A percentile compares a stretch with the other conserved stretches of the same genome.
Evolutionary conservation across 306 rosid genomes (phyloP).

Genomic region (Psophocarpus tetragonolobus): DNA sequence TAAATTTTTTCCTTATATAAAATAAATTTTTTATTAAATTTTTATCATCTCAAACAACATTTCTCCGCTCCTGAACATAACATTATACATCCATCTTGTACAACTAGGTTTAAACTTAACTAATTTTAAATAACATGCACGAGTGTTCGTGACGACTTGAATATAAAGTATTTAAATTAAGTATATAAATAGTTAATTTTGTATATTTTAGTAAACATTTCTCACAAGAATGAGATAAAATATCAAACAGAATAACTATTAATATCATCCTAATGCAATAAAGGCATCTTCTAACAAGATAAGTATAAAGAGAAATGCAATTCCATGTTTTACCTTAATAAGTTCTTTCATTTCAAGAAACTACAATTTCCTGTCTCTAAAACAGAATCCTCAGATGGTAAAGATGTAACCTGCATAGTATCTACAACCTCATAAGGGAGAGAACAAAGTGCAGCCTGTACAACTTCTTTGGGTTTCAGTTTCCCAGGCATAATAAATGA

Average conservation of each 20-base stretch:
- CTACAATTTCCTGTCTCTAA: conserved; percentile 94
- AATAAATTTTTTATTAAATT: no score
- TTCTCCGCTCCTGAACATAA: no score
- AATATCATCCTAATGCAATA: conserved; percentile 25
- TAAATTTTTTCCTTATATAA: no score
- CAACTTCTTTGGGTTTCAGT: conserved; percentile 83
- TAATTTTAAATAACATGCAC: no score
- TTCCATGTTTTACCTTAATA: conserved; percentile 64
- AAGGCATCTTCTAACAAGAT: conserved; percentile 7
- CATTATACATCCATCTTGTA: no score
- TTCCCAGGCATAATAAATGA: conserved; percentile 86
- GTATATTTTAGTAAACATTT: not conserved
- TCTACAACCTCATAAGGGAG: conserved; percentile 97
- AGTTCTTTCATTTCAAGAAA: conserved; percentile 91
- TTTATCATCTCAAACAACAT: no score
- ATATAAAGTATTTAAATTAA: no score
- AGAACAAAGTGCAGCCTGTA: conserved; percentile 87
- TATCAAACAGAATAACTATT: conserved; percentile 24
- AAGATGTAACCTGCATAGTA: conserved; percentile 81
- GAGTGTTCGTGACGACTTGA: no score
- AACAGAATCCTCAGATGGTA: conserved; percentile 90
- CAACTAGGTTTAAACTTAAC: no score
- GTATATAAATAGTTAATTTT: no score
- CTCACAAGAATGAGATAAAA: conserved; percentile 23
- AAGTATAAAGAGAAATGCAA: conserved; percentile 15